phyloP scores from a whole-genome alignment of 2,329 filamentous ascomycete species.

The Pseudogymnoascus sp. region DNA sequence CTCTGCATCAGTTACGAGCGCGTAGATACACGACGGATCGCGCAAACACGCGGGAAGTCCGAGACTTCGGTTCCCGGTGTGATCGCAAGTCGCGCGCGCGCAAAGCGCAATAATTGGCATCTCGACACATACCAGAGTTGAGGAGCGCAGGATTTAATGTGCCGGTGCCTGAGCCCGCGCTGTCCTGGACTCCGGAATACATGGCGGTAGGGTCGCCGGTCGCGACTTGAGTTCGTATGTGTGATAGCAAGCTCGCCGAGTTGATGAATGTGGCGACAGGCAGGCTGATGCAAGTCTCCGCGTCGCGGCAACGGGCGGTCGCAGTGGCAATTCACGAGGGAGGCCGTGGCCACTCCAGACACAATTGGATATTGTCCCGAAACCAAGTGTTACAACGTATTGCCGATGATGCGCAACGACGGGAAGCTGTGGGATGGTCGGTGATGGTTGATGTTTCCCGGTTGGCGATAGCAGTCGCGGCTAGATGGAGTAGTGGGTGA shows the following conservation, averaged over 20 bases:
- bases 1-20: background rate
- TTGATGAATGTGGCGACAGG: constrained; percentile 5
- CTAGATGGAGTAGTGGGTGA: constrained; percentile 7
- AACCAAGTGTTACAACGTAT: constrained; percentile 1
- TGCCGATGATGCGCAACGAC: constrained; percentile 5
- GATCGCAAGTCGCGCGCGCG: constrained; percentile 17
- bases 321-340: constrained; percentile 6
- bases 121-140: constrained; percentile 43
- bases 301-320: constrained; percentile 8
- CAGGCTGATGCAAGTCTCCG: constrained; percentile 9
- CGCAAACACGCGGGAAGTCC: constrained; percentile 13
- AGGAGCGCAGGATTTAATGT: constrained; percentile 87
- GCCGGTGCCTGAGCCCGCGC: constrained; percentile 73
- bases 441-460: constrained; percentile 8
- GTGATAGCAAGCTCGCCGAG: constrained; percentile 8
- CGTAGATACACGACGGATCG: constrained; percentile 22
- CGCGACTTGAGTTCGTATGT: constrained; percentile 6
- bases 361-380: constrained; percentile 7
- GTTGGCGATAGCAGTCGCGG: constrained; percentile 8
- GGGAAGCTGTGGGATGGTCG: constrained; percentile 1
- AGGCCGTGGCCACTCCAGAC: background rate
- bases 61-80: constrained; percentile 14
- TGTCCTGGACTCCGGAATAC: constrained; percentile 23
- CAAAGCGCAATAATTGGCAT: constrained; percentile 15
- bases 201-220: background rate